These are phyloP conservation scores for Fusarium ramigenum DNA, from an alignment of 2,329 filamentous ascomycete species.

Conservation along the genomic window DNA sequence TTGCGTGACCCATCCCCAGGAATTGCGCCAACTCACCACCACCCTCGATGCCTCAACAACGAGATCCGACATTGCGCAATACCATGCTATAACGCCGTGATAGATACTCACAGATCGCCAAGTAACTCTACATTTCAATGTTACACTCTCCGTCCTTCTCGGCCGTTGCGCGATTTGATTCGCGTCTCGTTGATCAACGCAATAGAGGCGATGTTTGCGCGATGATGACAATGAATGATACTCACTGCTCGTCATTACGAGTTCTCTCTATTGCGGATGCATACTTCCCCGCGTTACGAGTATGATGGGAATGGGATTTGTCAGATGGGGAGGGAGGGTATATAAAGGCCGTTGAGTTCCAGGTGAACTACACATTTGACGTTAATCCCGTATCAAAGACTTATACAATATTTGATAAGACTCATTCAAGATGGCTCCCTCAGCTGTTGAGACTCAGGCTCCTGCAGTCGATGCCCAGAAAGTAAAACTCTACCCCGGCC, in stretches of 20 bases:
- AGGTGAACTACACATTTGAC: neutral
- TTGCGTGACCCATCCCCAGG: slow-evolving; percentile 41
- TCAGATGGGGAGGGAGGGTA: neutral
- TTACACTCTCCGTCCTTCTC: neutral
- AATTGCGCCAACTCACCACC: slow-evolving; percentile 37
- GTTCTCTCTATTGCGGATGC: slow-evolving; percentile 1
- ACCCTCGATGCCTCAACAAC: neutral
- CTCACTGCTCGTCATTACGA: neutral
- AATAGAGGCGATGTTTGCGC: slow-evolving; percentile 23
- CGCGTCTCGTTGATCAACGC: slow-evolving; percentile 1
- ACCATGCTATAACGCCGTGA: neutral
- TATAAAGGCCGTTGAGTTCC: slow-evolving; percentile 25
- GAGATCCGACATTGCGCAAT: slow-evolving; percentile 38
- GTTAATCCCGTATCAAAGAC: neutral
- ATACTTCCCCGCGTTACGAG: slow-evolving; percentile 19
- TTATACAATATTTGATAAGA: neutral
- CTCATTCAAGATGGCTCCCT: slow-evolving; percentile 35
- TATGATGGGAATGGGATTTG: neutral
- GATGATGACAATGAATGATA: neutral
- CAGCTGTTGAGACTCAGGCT: slow-evolving; percentile 36
- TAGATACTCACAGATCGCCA: neutral
- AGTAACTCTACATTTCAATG: neutral
- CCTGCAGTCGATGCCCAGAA: slow-evolving; percentile 29
- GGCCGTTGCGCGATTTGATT: slow-evolving; percentile 37
- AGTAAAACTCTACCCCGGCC: slow-evolving; percentile 42